Evolutionary conservation across 2,329 filamentous ascomycete species (phyloP).

Genomic region (Exophiala spinifera): DNA sequence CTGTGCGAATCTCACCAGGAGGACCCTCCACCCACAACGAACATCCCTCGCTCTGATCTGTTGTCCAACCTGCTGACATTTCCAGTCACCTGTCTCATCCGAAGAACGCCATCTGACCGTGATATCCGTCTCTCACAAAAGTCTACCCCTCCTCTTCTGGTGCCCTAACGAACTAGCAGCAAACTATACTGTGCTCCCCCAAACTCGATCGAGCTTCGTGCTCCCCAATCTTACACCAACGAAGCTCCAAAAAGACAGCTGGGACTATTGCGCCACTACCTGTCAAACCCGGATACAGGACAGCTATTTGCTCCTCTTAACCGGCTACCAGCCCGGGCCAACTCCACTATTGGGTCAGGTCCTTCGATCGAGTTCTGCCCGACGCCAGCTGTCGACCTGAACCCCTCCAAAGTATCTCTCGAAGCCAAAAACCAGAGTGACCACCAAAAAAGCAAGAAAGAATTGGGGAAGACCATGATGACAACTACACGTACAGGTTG

Average conservation of each 20-base stretch:
- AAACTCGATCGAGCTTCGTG: neutral
- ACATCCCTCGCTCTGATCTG: neutral
- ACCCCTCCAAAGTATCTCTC: neutral
- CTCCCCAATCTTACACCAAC: neutral
- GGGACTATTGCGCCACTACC: neutral
- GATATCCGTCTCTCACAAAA: neutral
- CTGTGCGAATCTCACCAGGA: too few species aligned
- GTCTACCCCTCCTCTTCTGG: neutral
- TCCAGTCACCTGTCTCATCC: neutral
- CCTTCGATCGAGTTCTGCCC: neutral
- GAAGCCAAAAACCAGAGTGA: neutral
- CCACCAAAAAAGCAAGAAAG: neutral
- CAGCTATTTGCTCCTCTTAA: constrained; percentile 1
- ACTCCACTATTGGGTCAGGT: neutral
- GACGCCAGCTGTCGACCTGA: too few species aligned
- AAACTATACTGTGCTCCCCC: constrained; percentile 1
- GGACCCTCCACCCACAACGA: neutral
- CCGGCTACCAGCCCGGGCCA: neutral
- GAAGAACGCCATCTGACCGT: neutral
- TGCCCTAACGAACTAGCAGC: neutral
- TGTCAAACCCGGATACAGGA: neutral
- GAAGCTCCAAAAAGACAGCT: neutral
- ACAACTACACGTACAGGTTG: neutral
- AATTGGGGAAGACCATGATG: neutral
- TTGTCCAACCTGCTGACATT: neutral